Base-by-base conservation (phyloP, 106 monocot species). In the Dioscorea dumetorum region DNA sequence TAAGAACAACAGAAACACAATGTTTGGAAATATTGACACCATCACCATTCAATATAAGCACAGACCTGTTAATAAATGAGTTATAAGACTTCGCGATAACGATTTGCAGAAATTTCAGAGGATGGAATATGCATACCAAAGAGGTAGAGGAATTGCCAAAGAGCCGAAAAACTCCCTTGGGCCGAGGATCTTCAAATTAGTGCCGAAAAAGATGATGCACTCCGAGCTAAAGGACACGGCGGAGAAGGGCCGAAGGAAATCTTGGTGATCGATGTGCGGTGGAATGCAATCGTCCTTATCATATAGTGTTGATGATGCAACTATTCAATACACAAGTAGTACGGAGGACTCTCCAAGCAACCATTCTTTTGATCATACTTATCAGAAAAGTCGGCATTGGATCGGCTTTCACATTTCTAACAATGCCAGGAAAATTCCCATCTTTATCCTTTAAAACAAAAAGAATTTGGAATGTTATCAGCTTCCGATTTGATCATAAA, bases 231-330 rank as follows among this genome's bases (percentile, higher is more conserved):
- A 80, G 10, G 82, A 87, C 8, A 87, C 82, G 0, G 79, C 82
- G 75, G 79, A 83, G 22, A 87, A 87, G 1, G 86, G 86, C 4
- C 82, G 76, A 4, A 87, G 41, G 28, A 87, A 87, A 57, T 87
- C 79, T 23, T 87, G 78, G 22, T 83, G 82, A 20, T 82, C 82
- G 12, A 87, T 87, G 23, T 87, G 86, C 7, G 86, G 86, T 15
- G 86, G 86, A 24, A 87, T 87, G 67, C 86, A 87, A 50, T 87
- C 86, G 41, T 75, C 82, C 57, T 73, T 71, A 4, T 87, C 86
- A 50, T 87, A 87, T 3, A 87, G 73, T n/a, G 48, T 87, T 87
- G 32, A 87, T 64, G 33, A 87, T 87, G 67, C 86, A 87, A 24
- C 86, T 86, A 57, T 86, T 70, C 0, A 79, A 82, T 5, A 83